Conservation (phyloP, 768 basidiomycete genomes). For the Kwoniella sp. region DNA sequence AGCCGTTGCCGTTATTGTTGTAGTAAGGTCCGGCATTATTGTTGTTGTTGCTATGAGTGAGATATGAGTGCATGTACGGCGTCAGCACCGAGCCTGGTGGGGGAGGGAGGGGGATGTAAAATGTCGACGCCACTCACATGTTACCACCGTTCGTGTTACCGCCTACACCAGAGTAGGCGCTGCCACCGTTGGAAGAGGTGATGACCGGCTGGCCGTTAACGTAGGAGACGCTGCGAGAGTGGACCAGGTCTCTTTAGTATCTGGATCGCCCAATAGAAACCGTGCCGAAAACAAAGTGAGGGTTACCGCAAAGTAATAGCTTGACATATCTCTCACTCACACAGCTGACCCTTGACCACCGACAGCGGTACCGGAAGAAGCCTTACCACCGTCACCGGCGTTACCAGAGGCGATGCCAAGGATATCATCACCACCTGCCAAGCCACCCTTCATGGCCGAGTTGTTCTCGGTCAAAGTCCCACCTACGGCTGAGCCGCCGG, state of each 20-base stretch:
- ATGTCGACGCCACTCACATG: conserved; percentile 26
- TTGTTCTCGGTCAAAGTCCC: conserved; percentile 31
- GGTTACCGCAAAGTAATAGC: too few relatives aligned
- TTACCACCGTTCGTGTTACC: conserved; percentile 43
- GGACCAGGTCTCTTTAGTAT: background rate
- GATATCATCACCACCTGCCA: conserved; percentile 17
- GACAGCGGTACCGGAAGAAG: conserved; percentile 36
- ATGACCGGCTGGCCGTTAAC: conserved; percentile 26
- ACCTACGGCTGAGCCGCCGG: conserved; percentile 40
- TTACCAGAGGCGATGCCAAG: conserved; percentile 32
- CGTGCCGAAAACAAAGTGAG: too few relatives aligned
- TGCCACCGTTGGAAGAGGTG: conserved; percentile 33
- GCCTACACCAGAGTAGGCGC: conserved; percentile 46
- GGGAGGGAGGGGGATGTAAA: too few relatives aligned
- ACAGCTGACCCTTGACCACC: conserved; percentile 30
- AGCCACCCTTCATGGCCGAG: conserved; percentile 16
- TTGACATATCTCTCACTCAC: conserved; percentile 12
- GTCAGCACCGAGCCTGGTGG: background rate
- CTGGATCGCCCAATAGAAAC: too few relatives aligned
- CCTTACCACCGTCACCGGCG: conserved; percentile 46
- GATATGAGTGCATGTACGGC: too few relatives aligned
- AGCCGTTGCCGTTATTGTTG: conserved; percentile 15
- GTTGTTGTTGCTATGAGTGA: conserved; percentile 19
- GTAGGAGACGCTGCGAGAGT: conserved; percentile 16
- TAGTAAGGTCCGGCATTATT: conserved; percentile 22